Evolutionary conservation across 1,284 basidiomycete species (phyloP), one percentile per base, ranked within the genome.

Genomic region (Athelia psychrophila): DNA sequence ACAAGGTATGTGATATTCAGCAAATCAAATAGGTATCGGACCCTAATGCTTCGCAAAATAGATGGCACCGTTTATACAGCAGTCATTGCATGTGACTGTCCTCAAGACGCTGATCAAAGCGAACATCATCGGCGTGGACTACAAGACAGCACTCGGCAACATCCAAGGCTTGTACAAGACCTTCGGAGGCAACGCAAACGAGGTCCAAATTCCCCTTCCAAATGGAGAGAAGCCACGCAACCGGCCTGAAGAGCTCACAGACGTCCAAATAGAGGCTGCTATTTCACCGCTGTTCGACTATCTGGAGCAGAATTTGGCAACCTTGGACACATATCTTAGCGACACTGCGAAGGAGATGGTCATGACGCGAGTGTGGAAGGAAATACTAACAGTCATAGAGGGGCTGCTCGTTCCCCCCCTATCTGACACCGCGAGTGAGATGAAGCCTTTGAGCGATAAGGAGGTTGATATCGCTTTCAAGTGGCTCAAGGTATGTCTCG

Each of bases 381-480:
- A 98, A 70, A 90, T 99, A 51, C 69, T 99, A 58, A 79, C 77
- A 40, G 86, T 93, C 15, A 83, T 99, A 55, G 97, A 99, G 66
- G 84, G 84, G 6, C 73, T 99, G 61, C 82, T 99, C 50, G 86
- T 99, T 3, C 97, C 97, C 2, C 93, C 95, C 1, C 71, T 99
- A 51, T 93, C 91, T 5, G 94, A 97, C 57, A 76, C 84, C n/a
- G 79, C 88, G 9, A 94, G 93, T 51, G 88, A 92, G 52, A 91
- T 98, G 93, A 87, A 88, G 58, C 88, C 94, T 13, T 68, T 99
- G 60, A 86, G 80, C 32, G 95, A 97, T 62, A 95, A 96, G 72
- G 96, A 98, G 72, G 91, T 98, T 24, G 96, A 98, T 64, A 90
- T 99, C 51, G 96, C 95, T 10, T 95, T 98, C 75, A 97, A 95